A percentile compares a stretch with the other conserved stretches of the same genome.
These are phyloP conservation scores for Breviolum minutum DNA, from an alignment of 73 alveolate species.

Conservation along the genomic window DNA sequence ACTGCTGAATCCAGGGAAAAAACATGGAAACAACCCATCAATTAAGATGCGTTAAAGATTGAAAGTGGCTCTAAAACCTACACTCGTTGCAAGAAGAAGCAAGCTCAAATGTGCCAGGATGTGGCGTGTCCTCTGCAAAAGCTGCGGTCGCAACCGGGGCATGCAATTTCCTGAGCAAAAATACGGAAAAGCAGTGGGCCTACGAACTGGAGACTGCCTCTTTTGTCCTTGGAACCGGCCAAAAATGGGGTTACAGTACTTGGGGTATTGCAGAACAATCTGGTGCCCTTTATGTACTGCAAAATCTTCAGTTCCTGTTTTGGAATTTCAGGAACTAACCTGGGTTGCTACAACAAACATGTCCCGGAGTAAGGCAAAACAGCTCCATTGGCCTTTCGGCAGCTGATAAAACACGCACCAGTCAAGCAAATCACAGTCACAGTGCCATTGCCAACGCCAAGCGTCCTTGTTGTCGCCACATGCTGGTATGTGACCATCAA, in stretches of 20 bases:
- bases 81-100: too few species aligned
- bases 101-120: too few species aligned
- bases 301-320: not conserved
- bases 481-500: constrained; percentile 19
- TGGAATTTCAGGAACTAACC: not conserved
- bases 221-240: not conserved
- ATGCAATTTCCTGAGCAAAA: constrained; percentile 32
- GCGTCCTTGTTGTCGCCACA: not conserved
- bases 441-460: not conserved
- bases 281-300: not conserved
- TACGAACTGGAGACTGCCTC: not conserved
- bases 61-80: not conserved
- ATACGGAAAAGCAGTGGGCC: not conserved
- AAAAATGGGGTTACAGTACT: not conserved
- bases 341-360: not conserved
- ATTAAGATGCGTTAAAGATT: not conserved
- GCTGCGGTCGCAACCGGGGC: constrained; percentile 65
- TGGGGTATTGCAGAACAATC: not conserved
- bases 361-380: too few species aligned
- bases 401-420: too few species aligned
- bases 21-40: not conserved
- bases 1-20: not conserved
- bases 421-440: not conserved
- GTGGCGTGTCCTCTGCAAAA: constrained; percentile 93
- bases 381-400: too few species aligned